These are phyloP conservation scores for Bigelowiella natans DNA, from an alignment of 78 protist genomes.

Conservation along the genomic window DNA sequence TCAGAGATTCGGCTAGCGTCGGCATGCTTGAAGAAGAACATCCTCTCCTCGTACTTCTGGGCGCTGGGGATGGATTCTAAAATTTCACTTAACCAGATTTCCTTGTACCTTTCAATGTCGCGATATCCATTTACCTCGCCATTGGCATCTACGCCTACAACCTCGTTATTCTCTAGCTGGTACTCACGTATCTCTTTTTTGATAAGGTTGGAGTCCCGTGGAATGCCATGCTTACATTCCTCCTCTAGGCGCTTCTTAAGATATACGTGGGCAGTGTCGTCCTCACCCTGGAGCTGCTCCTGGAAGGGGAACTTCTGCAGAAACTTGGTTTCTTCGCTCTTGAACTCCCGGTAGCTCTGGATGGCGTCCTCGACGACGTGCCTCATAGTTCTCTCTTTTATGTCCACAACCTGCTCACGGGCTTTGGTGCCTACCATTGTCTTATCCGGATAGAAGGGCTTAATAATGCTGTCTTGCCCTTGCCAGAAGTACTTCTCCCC, in stretches of 20 bases:
- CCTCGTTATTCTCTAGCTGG: background rate
- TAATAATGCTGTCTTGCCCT: background rate
- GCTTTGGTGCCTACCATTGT: background rate
- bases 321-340: background rate
- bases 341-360: background rate
- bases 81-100: background rate
- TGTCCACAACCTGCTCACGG: background rate
- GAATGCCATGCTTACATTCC: background rate
- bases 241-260: background rate
- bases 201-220: background rate
- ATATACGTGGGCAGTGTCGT: background rate
- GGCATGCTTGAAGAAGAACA: background rate
- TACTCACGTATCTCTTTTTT: background rate
- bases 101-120: background rate
- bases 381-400: background rate
- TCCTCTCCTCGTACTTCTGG: background rate
- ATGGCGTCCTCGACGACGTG: background rate
- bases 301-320: background rate
- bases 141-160: background rate
- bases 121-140: background rate
- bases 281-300: background rate
- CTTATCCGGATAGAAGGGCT: background rate
- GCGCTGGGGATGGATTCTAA: background rate
- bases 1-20: background rate
- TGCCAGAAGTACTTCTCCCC: background rate